phyloP scores from a whole-genome alignment of 805 yeast species.

The Schwanniomyces occidentalis region DNA sequence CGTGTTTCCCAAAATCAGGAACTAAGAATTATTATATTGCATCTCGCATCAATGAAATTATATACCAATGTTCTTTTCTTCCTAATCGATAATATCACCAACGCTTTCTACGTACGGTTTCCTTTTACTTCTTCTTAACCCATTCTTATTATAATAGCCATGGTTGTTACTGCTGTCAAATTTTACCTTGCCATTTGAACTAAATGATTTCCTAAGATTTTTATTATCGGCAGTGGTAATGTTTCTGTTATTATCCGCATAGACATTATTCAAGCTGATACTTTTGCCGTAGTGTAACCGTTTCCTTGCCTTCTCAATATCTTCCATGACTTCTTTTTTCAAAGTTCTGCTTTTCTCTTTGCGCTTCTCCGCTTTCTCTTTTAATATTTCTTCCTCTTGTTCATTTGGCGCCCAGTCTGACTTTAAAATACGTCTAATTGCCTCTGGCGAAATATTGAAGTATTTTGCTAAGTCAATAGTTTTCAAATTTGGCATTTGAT shows the following conservation, averaged over 20 bases:
- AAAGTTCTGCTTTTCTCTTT: constrained; percentile 15
- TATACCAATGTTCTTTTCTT: too few species aligned
- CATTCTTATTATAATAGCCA: constrained; percentile 10
- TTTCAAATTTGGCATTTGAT: constrained; percentile 58
- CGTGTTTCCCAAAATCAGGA: too few species aligned
- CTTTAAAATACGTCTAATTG: constrained; percentile 74
- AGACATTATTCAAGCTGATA: constrained; percentile 6
- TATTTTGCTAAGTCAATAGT: constrained; percentile 59
- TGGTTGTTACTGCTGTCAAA: constrained; percentile 14
- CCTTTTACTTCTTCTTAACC: not conserved
- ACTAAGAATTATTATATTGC: too few species aligned
- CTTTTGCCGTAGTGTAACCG: constrained; percentile 10
- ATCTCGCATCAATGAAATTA: too few species aligned
- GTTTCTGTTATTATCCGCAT: constrained; percentile 1
- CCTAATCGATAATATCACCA: constrained; percentile 26
- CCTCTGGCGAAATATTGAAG: constrained; percentile 77
- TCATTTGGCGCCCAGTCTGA: constrained; percentile 72
- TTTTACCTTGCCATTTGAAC: constrained; percentile 13
- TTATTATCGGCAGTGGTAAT: not conserved
- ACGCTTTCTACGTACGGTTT: constrained; percentile 23
- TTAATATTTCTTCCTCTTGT: constrained; percentile 47
- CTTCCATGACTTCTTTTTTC: constrained; percentile 9
- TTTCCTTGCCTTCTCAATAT: constrained; percentile 8
- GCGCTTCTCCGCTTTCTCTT: constrained; percentile 50
- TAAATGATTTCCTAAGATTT: constrained; percentile 6